These are phyloP conservation scores for Perkinsus olseni DNA, from an alignment of 169 alveolate genomes.

Conservation along the genomic window DNA sequence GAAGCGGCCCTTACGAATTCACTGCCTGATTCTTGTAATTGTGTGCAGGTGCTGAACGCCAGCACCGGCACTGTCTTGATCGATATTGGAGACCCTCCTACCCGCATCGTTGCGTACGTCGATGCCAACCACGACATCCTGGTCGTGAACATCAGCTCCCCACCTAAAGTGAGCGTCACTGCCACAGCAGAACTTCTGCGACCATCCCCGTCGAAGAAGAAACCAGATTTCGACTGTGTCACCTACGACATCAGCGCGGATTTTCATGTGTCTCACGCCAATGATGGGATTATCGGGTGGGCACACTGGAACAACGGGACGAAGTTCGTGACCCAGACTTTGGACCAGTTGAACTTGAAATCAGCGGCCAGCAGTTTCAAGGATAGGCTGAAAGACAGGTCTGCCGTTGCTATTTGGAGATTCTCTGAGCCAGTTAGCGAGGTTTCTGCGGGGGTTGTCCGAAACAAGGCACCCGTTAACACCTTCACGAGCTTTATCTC, in stretches of 20 bases:
- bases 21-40: no score
- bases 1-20: no score
- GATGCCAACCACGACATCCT: not conserved
- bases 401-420: not conserved
- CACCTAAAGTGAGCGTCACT: not conserved
- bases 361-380: not conserved
- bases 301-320: not conserved
- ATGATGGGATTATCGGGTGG: not conserved
- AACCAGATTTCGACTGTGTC: not conserved
- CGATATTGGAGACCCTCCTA: not conserved
- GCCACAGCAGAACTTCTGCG: not conserved
- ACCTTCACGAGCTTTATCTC: not conserved
- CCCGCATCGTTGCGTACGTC: not conserved
- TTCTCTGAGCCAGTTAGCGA: not conserved
- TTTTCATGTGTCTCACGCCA: not conserved
- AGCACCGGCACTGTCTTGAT: not conserved
- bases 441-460: not conserved
- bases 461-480: not conserved
- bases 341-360: not conserved
- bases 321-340: not conserved
- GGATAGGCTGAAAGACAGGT: not conserved
- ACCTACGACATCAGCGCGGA: not conserved
- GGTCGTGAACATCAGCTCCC: not conserved
- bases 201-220: not conserved
- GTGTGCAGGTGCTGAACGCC: not conserved